phyloP scores from a whole-genome alignment of 2,329 filamentous ascomycete genomes.

The Fonsecaea pedrosoi region DNA sequence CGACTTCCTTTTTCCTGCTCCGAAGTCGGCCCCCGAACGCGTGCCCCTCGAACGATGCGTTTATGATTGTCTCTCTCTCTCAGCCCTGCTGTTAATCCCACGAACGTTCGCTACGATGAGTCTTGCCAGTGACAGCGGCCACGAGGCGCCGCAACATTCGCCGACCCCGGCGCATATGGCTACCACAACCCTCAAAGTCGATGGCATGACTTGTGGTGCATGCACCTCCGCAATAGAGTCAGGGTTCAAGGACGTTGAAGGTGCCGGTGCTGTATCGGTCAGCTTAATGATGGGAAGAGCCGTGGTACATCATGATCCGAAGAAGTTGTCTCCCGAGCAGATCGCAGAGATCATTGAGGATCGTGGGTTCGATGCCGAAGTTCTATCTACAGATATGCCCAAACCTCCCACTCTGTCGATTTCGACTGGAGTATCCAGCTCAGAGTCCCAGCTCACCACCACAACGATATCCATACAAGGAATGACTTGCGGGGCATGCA shows the following conservation, averaged over 20 bases:
- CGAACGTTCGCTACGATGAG: conserved; percentile 14
- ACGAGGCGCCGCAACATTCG: background rate
- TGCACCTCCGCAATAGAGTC: conserved; percentile 96
- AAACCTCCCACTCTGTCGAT: conserved; percentile 13
- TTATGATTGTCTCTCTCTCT: conserved; percentile 4
- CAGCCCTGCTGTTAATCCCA: background rate
- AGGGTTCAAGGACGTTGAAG: conserved; percentile 81
- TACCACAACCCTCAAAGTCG: conserved; percentile 87
- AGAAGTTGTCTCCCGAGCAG: conserved; percentile 73
- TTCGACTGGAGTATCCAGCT: conserved; percentile 6
- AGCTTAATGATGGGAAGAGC: conserved; percentile 94
- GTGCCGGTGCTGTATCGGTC: conserved; percentile 85
- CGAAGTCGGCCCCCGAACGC: conserved; percentile 1
- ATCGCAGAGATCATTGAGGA: conserved; percentile 89
- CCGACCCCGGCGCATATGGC: conserved; percentile 69
- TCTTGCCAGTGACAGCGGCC: conserved; percentile 10
- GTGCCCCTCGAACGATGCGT: background rate
- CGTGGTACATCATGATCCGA: conserved; percentile 87
- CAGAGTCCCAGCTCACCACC: conserved; percentile 56
- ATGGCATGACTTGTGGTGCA: conserved; percentile 86
- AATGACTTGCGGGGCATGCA: conserved; percentile 92
- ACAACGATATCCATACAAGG: conserved; percentile 82
- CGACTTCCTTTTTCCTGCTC: background rate
- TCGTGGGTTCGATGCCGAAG: conserved; percentile 85
- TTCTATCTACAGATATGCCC: conserved; percentile 81